Evolutionary conservation across 1,284 basidiomycete genomes (phyloP).

Genomic region (Laetiporus sulphureus): DNA sequence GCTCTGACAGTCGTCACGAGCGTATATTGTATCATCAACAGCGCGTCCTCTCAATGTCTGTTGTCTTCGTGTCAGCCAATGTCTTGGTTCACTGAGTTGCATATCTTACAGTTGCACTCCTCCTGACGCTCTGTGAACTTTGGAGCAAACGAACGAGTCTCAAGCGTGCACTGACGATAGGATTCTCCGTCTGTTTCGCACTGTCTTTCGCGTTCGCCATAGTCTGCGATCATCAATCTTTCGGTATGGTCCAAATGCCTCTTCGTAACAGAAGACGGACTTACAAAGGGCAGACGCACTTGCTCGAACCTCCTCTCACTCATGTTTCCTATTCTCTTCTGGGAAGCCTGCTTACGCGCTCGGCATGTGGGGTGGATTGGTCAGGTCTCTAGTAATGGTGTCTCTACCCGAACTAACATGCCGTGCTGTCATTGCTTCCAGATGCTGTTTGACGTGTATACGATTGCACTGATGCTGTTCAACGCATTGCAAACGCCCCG

Average conservation of each 20-base stretch:
- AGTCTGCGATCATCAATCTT: background rate
- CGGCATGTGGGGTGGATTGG: background rate
- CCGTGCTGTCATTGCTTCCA: background rate
- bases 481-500: constrained; percentile 3
- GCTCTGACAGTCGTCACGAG: background rate
- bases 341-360: background rate
- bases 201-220: background rate
- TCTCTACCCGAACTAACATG: background rate
- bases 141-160: background rate
- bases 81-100: background rate
- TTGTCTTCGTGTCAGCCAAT: background rate
- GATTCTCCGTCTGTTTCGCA: background rate
- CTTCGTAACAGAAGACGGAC: background rate
- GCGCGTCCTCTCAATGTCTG: constrained; percentile 1
- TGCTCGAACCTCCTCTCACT: background rate
- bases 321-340: background rate
- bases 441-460: background rate
- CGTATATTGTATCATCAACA: background rate
- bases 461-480: background rate
- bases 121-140: background rate
- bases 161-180: background rate
- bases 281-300: background rate
- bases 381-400: constrained; percentile 1
- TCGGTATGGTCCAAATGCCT: background rate
- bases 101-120: background rate